These are phyloP conservation scores for Camptophora hylomeconis DNA, from an alignment of 2,329 filamentous ascomycete species.

Conservation along the genomic window DNA sequence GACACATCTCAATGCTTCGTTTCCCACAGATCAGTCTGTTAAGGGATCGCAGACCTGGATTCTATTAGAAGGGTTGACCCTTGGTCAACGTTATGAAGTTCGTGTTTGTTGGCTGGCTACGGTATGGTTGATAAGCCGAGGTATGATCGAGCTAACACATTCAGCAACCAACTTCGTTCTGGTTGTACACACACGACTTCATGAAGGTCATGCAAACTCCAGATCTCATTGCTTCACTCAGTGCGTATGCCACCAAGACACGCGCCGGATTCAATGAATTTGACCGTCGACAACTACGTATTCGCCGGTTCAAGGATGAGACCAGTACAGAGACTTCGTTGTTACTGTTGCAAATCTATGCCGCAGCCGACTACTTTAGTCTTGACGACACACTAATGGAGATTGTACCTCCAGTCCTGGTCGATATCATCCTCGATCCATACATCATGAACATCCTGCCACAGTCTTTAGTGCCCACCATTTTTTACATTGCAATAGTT, in stretches of 20 bases:
- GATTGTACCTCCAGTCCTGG: conserved; percentile 56
- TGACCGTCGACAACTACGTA: conserved; percentile 10
- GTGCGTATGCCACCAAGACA: conserved; percentile 44
- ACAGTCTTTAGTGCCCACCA: conserved; percentile 59
- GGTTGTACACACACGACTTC: conserved; percentile 51
- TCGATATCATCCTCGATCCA: conserved; percentile 76
- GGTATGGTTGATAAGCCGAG: conserved; percentile 41
- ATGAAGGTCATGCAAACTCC: conserved; percentile 48
- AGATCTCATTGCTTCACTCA: conserved; percentile 52
- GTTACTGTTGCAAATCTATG: conserved; percentile 60
- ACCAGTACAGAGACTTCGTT: conserved; percentile 24
- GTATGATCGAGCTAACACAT: conserved; percentile 3
- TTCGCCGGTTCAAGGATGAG: conserved; percentile 3
- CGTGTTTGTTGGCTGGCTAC: conserved; percentile 88
- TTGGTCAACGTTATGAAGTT: conserved; percentile 72
- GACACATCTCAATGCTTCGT: conserved; percentile 52
- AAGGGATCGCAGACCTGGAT: conserved; percentile 63
- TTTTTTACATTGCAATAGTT: conserved; percentile 52
- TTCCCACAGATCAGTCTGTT: conserved; percentile 43
- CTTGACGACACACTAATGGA: conserved; percentile 62
- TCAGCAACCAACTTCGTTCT: conserved; percentile 78
- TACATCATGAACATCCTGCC: conserved; percentile 71
- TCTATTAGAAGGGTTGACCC: conserved; percentile 55
- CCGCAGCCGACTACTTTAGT: conserved; percentile 77
- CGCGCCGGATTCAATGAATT: conserved; percentile 22